Conservation (phyloP, 2,329 filamentous ascomycete genomes). For the Acrocalymma vagum region DNA sequence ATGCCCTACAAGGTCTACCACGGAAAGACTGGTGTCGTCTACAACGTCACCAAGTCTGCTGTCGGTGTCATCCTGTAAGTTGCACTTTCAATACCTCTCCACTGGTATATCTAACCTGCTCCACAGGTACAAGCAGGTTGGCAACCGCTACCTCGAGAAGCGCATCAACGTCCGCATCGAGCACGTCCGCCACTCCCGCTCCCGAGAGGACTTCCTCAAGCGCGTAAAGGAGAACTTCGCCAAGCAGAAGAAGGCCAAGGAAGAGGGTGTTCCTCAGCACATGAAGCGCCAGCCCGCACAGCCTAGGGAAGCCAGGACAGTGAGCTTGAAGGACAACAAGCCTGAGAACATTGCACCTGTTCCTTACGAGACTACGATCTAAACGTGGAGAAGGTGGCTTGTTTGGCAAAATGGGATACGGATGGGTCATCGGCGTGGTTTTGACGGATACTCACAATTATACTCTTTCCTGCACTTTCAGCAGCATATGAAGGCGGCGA, state of each 20-base stretch:
- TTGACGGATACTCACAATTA: constrained; percentile 47
- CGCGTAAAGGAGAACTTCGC: constrained; percentile 96
- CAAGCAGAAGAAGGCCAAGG: constrained; percentile 92
- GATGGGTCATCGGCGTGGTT: constrained; percentile 50
- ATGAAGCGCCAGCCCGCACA: constrained; percentile 88
- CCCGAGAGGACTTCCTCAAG: constrained; percentile 94
- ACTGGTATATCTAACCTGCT: constrained; percentile 13
- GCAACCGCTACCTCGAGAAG: constrained; percentile 99
- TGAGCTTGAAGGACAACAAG: constrained; percentile 82
- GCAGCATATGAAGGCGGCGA: constrained; percentile 48
- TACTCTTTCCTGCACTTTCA: constrained; percentile 50
- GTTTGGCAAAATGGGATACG: constrained; percentile 47
- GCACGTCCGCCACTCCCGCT: constrained; percentile 94
- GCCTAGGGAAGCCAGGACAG: constrained; percentile 82
- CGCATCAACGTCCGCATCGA: constrained; percentile 98
- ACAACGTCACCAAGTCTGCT: constrained; percentile 98
- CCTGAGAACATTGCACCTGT: constrained; percentile 92
- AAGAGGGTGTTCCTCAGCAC: constrained; percentile 83
- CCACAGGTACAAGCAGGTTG: constrained; percentile 87
- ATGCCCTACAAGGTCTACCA: constrained; percentile 99
- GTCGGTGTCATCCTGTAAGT: constrained; percentile 90
- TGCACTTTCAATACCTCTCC: neutral
- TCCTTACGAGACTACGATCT: constrained; percentile 98
- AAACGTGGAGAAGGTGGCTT: constrained; percentile 55
- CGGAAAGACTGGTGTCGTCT: constrained; percentile 92